Conservation (phyloP, 148 eudicot genomes). For the Agrostemma githago region DNA sequence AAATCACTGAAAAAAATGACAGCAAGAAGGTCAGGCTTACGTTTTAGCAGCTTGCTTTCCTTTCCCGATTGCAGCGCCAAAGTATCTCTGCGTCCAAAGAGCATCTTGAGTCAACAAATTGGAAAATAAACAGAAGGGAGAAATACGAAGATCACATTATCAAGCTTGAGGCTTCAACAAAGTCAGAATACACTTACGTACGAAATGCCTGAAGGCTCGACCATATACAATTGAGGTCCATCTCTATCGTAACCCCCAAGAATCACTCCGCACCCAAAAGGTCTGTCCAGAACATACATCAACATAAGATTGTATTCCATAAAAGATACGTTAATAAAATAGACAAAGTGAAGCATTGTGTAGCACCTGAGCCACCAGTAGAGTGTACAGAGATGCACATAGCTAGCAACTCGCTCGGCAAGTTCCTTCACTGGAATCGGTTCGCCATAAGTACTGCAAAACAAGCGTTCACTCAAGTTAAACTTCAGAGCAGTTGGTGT, state of each 20-base stretch:
- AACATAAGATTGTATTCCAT: not conserved
- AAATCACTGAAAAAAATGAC: not conserved
- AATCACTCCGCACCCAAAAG: slow-evolving; percentile 95
- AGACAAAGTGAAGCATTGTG: not conserved
- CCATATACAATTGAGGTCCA: slow-evolving; percentile 90
- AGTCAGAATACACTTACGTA: slow-evolving; percentile 53
- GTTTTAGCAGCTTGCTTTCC: slow-evolving; percentile 99
- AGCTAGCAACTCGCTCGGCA: slow-evolving; percentile 92
- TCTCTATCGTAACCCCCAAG: slow-evolving; percentile 98
- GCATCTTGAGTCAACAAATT: not conserved
- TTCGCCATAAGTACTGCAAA: slow-evolving; percentile 73
- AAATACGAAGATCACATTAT: not conserved
- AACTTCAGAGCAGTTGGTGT: too few species aligned
- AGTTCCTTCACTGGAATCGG: slow-evolving; percentile 94
- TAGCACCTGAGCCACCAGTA: slow-evolving; percentile 99
- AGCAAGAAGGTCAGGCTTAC: slow-evolving; percentile 41
- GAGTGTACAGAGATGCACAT: slow-evolving; percentile 92
- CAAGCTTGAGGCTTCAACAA: not conserved
- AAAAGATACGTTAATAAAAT: not conserved
- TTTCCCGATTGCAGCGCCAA: slow-evolving; percentile 96
- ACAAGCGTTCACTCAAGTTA: slow-evolving; percentile 6
- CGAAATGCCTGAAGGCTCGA: slow-evolving; percentile 97
- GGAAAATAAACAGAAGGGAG: not conserved
- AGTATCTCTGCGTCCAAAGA: slow-evolving; percentile 58
- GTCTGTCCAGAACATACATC: slow-evolving; percentile 43